Evolutionary conservation across 2,329 filamentous ascomycete species (phyloP), one percentile per base, ranked within the genome.

Genomic region (Fusarium protoensiforme): DNA sequence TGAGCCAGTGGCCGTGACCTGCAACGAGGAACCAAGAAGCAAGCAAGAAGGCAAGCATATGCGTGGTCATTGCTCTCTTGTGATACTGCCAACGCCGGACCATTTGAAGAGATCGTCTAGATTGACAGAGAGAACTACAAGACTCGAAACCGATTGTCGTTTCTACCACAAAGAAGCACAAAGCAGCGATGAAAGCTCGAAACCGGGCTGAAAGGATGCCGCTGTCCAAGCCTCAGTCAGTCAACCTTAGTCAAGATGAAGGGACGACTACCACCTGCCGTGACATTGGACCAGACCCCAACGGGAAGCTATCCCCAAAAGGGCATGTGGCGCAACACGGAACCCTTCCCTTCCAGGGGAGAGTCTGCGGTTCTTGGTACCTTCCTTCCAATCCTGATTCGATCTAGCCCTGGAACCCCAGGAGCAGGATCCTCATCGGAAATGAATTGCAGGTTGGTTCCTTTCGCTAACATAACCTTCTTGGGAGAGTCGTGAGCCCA

Each of bases 351-450:
- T 62, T 38, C 59, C 59, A 38, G 16, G 20, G 11, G 35, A 67
- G 57, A 54, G 67, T 33, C 39, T 61, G 58, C 66, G 59, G 56
- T 69, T 69, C 57, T 56, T 59, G 53, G 62, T 61, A 69, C n/a
- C 36, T 57, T 16, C 24, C 51, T 56, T 46, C 48, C 27, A 56
- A 51, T 41, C 61, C 51, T 43, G 39, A 43, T 70, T 59, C 27
- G 57, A 63, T 68, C 64, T 71, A 57, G 61, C 38, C 41, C 56
- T 33, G 16, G 31, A 33, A 46, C 38, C 57, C 38, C 38, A 60
- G 57, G 29, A 51, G 58, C 29, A 59, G 53, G 59, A 54, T 66
- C 65, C 70, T 61, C 64, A 68, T 67, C 58, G 68, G 65, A 68
- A 73, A 73, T 73, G 71, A 71, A 65, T 46, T 61, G 56, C 24